Base-by-base conservation (phyloP, 441 rosid species). In the Raphanus hybrid region DNA sequence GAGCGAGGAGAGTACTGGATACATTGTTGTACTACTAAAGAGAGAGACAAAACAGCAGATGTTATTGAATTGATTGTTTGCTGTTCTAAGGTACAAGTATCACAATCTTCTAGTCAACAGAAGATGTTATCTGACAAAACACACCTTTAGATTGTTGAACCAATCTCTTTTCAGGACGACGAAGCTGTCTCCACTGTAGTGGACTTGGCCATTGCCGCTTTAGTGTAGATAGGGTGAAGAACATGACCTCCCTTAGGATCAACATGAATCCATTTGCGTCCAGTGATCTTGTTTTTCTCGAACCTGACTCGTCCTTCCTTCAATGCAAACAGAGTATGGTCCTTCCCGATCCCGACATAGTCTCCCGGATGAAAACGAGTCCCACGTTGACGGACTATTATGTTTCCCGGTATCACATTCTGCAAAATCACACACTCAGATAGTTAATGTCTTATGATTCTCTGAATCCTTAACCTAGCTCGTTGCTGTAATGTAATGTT, bases 281-380 rank as follows among this genome's bases (percentile, higher is more conserved):
- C 90, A 3, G 84, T 87, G 14, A 90, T 74, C 66, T 86, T 90
- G 75, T 86, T 80, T 4, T 72, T 83, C 78, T 90, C 92, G 41
- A 91, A 88, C 80, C 87, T 91, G 12, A 91, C 93, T 35, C 78
- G 73, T 9, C 98, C 98, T 83, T 89, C 98, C 75, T 90, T 90
- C 43, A 95, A 64, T 0, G 98, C 97, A 81, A 67, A 91, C 60
- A 93, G 85, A 15, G 97, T 90, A 83, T 93, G 98, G 76, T 91
- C 98, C 79, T 87, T 92, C 74, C 97, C 98, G 0, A 92, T 85
- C 48, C 96, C 96, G 0, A 90, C 97, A 50, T 90, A 86, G 86
- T 95, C 87, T 66, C 97, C 96, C 0, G 98, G 96, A 79, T 95
- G 99, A 71, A 93, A 91, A 7, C 92, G 83, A 1, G 92, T 91